Base-by-base conservation (phyloP, 345 rosid species). In the Lepidium africanum region DNA sequence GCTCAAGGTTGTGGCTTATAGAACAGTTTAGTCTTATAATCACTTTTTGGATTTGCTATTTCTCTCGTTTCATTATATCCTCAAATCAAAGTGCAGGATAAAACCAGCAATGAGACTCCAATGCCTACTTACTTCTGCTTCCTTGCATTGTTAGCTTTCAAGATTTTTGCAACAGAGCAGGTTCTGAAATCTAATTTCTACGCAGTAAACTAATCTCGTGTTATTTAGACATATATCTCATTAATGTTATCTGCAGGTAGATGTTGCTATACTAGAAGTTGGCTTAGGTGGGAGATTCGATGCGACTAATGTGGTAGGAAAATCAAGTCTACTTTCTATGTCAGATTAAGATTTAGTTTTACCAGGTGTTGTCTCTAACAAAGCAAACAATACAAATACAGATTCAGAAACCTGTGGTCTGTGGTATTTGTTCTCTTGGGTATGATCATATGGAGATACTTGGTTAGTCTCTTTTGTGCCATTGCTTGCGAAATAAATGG, bases 111-210 rank as follows among this genome's bases (percentile, higher is more conserved):
- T 58, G 89, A 94, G 63, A 47, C 83, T 46, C 97, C 97, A 33
- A 91, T 94, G 99, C 99, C 99, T 66, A 78, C 85, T 49, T 91
- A 80, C 77, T 94, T 91, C 75, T 93, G 93, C 64, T 91, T 94
- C 59, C 87, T 91, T 73, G 83, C 97, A 15, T 76, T 94, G 62
- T 91, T 94, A 54, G 97, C 97, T 73, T 91, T 91, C 76, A 94
- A 87, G 85, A 89, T 94, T 64, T 91, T 94, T 71, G 53, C 89
- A 2, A 80, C 81, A 16, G 99, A 91, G 79, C 83, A 94, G 96
- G 99, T 94, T 71, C n/a, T 27, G 3, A 16, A 37, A n/a, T 46
- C 64, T 45, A 8, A 38, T 49, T 10, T 40, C 21, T 5, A 8
- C 19, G 32, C 1, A 2, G 7, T 40, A 13, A 16, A 43, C 10